Evolutionary conservation across 768 basidiomycete species (phyloP).

Genomic region (Leccinum variicolor): DNA sequence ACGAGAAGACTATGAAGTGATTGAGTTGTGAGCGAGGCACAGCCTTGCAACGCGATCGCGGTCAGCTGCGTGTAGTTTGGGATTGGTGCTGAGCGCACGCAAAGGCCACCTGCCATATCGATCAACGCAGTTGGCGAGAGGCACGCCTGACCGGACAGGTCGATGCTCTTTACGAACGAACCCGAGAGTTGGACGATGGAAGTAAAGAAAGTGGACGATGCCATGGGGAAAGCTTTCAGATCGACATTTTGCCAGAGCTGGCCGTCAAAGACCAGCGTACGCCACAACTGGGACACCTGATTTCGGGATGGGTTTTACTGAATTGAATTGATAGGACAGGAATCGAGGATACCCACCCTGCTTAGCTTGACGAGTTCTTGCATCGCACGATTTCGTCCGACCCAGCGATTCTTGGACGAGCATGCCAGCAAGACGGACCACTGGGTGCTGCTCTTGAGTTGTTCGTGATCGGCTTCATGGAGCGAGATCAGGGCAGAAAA

Average conservation of each 20-base stretch:
- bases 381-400: slow-evolving; percentile 69
- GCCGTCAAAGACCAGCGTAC: slow-evolving; percentile 71
- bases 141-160: slow-evolving; percentile 59
- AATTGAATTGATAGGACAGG: background rate
- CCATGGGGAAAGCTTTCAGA: slow-evolving; percentile 57
- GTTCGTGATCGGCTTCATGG: slow-evolving; percentile 57
- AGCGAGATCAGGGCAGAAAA: slow-evolving; percentile 52
- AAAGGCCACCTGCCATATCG: slow-evolving; percentile 53
- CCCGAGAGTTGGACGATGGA: slow-evolving; percentile 56
- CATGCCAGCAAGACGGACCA: slow-evolving; percentile 64
- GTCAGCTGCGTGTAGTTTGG: slow-evolving; percentile 62
- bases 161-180: slow-evolving; percentile 58
- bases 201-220: slow-evolving; percentile 48
- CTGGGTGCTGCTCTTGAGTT: slow-evolving; percentile 38
- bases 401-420: slow-evolving; percentile 64
- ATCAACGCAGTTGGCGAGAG: slow-evolving; percentile 49
- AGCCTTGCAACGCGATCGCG: slow-evolving; percentile 68
- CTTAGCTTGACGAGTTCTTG: slow-evolving; percentile 76
- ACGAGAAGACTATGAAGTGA: slow-evolving; percentile 69
- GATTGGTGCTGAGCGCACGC: slow-evolving; percentile 35
- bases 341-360: slow-evolving; percentile 57
- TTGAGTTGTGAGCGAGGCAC: slow-evolving; percentile 57
- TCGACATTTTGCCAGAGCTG: slow-evolving; percentile 75
- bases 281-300: slow-evolving; percentile 80
- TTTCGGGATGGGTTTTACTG: slow-evolving; percentile 15